Conservation (phyloP, 768 basidiomycete species). For the Termitomyces heimii region DNA sequence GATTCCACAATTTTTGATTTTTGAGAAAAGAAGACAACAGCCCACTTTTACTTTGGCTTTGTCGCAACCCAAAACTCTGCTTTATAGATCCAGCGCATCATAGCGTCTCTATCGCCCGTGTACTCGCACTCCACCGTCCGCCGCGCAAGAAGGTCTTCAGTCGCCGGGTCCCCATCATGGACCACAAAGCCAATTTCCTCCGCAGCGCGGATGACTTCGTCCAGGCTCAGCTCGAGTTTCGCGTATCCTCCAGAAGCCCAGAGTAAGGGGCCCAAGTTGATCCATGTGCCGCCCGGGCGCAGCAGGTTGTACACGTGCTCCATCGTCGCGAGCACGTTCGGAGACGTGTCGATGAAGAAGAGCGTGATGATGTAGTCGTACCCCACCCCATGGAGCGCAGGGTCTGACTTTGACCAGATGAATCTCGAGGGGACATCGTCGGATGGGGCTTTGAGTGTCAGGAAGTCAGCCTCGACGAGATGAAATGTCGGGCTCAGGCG, state of each 20-base stretch:
- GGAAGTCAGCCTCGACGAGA: slow-evolving; percentile 55
- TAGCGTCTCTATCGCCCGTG: slow-evolving; percentile 51
- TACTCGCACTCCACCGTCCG: slow-evolving; percentile 60
- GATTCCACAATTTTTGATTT: no score
- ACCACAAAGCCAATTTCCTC: slow-evolving; percentile 51
- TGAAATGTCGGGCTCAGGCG: slow-evolving; percentile 34
- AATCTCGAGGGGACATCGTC: slow-evolving; percentile 1
- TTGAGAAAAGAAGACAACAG: neutral
- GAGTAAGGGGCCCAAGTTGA: slow-evolving; percentile 65
- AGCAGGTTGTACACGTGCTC: slow-evolving; percentile 53
- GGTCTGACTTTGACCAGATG: slow-evolving; percentile 12
- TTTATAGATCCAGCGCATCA: slow-evolving; percentile 68
- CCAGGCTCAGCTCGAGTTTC: slow-evolving; percentile 52
- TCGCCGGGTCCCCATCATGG: slow-evolving; percentile 15
- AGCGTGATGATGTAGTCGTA: slow-evolving; percentile 61
- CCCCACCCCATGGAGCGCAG: slow-evolving; percentile 16
- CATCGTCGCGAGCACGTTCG: slow-evolving; percentile 47
- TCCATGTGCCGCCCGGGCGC: slow-evolving; percentile 60
- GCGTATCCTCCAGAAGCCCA: slow-evolving; percentile 54
- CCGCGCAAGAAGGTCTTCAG: slow-evolving; percentile 14
- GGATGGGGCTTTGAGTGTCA: slow-evolving; percentile 27
- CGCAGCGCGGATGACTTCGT: slow-evolving; percentile 52
- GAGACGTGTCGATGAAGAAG: slow-evolving; percentile 63
- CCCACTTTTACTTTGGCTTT: slow-evolving; percentile 22
- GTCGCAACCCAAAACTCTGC: slow-evolving; percentile 64